Base-by-base conservation (phyloP, 2,329 filamentous ascomycete species). In the Colletotrichum scovillei region DNA sequence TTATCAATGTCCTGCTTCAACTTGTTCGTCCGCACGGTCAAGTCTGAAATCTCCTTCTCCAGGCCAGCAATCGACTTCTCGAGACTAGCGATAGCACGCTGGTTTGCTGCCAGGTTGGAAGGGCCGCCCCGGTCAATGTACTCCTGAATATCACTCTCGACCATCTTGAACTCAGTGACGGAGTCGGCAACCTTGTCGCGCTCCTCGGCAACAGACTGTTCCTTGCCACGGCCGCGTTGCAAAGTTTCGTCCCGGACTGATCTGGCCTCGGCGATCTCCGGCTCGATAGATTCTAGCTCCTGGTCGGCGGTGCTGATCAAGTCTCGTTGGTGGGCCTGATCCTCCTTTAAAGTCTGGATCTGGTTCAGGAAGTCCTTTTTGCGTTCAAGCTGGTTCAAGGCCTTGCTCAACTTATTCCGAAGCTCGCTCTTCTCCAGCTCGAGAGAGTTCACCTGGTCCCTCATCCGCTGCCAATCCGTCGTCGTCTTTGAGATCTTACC, bases 381-480 rank as follows among this genome's bases (percentile, higher is more conserved):
- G 82, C 94, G 95, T 80, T 97, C 95, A 30, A 98, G 86, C 78
- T 95, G 92, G 72, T 93, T 92, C 60, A 89, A 88, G 1, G 93
- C 91, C 65, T 89, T 90, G 77, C 88, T 92, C 64, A 98, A 87
- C 76, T 93, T 93, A 79, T 92, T 93, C 73, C 89, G 90, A 53
- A 94, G 85, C 81, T 97, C 93, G 78, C 93, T 92, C 72, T 92
- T 88, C 79, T 97, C 92, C 5, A 97, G 87, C 82, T 98, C 95
- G 30, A 97, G 86, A 19, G 87, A 86, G 75, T 88, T 93, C 68
- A 97, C 88, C 46, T 90, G 86, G 75, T 91, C 90, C 71, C 91
- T 91, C 67, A 91, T 88, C 52, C 93, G 91, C 76, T 98, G 94
- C 76, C 90, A 92, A 42, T 97, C 94, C 14, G 84, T 85, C 0